Evolutionary conservation across 768 basidiomycete species (phyloP).

Genomic region (Tricholoma matsutake): DNA sequence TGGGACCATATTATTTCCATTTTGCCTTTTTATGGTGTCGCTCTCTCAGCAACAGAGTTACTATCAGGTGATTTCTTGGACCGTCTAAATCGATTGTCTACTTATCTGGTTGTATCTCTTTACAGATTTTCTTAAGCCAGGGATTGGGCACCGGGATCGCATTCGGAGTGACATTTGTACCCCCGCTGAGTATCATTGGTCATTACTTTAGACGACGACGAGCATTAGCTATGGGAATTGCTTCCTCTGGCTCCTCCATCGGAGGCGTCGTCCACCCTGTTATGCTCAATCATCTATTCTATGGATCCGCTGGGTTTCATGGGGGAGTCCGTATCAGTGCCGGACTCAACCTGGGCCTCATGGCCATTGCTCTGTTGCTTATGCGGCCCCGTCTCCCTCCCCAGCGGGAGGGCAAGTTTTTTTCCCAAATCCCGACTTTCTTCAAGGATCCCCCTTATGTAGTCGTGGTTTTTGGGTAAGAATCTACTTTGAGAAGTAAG

Average conservation of each 20-base stretch:
- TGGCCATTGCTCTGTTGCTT: slow-evolving; percentile 26
- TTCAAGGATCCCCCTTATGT: slow-evolving; percentile 42
- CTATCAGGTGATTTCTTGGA: background rate
- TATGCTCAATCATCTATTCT: slow-evolving; percentile 48
- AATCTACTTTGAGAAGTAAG: background rate
- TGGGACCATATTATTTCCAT: slow-evolving; percentile 20
- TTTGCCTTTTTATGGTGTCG: slow-evolving; percentile 10
- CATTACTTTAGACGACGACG: slow-evolving; percentile 43
- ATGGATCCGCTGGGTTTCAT: slow-evolving; percentile 39
- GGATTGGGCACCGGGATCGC: slow-evolving; percentile 47
- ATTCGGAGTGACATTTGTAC: slow-evolving; percentile 41
- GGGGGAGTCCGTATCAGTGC: slow-evolving; percentile 45
- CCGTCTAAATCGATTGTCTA: background rate
- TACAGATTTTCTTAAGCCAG: slow-evolving; percentile 42
- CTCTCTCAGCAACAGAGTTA: background rate
- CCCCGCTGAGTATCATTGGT: slow-evolving; percentile 40
- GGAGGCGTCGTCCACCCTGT: slow-evolving; percentile 43
- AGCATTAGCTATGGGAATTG: slow-evolving; percentile 45
- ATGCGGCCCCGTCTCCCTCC: slow-evolving; percentile 42
- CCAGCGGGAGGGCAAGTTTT: slow-evolving; percentile 24
- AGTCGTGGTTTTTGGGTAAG: slow-evolving; percentile 35
- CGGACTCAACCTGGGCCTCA: slow-evolving; percentile 26
- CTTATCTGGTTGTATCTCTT: background rate
- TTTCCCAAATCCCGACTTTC: slow-evolving; percentile 27
- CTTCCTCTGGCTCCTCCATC: slow-evolving; percentile 30